phyloP scores from a whole-genome alignment of 2,329 filamentous ascomycete genomes.

The Sporothrix luriei region DNA sequence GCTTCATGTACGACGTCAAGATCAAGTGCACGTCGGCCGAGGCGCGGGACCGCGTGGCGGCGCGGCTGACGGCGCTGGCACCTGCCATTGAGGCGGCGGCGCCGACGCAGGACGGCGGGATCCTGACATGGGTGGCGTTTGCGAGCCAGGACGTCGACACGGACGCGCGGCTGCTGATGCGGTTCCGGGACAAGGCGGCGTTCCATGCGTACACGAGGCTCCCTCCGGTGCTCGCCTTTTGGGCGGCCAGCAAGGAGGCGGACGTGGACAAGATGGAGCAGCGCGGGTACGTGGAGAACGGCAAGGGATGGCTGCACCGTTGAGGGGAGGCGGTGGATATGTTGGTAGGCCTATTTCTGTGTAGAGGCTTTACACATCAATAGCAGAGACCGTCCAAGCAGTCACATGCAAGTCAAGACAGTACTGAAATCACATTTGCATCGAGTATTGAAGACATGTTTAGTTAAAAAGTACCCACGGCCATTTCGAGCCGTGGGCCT shows the following conservation, averaged over 20 bases:
- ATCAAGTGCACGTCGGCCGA: slow-evolving; percentile 36
- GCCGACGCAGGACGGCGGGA: slow-evolving; percentile 29
- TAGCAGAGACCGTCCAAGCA: too few relatives aligned
- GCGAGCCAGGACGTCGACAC: slow-evolving; percentile 41
- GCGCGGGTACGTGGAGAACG: slow-evolving; percentile 42
- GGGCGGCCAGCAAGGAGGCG: slow-evolving; percentile 38
- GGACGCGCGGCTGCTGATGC: slow-evolving; percentile 39
- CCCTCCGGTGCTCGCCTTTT: slow-evolving; percentile 39
- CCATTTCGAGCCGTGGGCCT: slow-evolving; percentile 12
- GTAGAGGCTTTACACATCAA: too few relatives aligned
- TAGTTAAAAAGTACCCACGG: neutral
- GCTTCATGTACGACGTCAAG: slow-evolving; percentile 42
- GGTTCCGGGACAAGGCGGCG: slow-evolving; percentile 39
- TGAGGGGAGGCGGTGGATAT: slow-evolving; percentile 17
- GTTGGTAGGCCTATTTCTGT: neutral
- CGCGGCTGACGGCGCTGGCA: slow-evolving; percentile 33
- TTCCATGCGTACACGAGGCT: slow-evolving; percentile 39
- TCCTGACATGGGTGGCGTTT: slow-evolving; percentile 41
- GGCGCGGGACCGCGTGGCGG: slow-evolving; percentile 32
- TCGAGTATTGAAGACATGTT: neutral
- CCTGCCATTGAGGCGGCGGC: slow-evolving; percentile 30
- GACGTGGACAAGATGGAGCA: slow-evolving; percentile 40
- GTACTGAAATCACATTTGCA: neutral
- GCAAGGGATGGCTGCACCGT: slow-evolving; percentile 43
- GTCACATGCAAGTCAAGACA: neutral